Evolutionary conservation across 768 basidiomycete genomes (phyloP), one percentile per base, ranked within the genome.

Genomic region (Termitomyces sp.): DNA sequence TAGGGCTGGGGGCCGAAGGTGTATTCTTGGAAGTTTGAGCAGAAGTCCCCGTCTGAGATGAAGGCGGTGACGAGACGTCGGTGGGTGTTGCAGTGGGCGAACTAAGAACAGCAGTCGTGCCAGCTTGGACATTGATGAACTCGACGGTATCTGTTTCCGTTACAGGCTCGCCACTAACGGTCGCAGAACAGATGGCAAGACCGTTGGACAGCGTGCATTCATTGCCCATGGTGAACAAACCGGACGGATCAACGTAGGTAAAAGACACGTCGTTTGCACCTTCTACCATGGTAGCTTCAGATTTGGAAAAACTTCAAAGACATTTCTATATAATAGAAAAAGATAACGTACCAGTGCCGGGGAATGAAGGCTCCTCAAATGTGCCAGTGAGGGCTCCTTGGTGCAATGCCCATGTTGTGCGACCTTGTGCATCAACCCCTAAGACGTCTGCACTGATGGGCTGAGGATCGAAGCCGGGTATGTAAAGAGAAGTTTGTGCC

Each of bases 371-470:
- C 22, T 57, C 59, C 4, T 53, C 57, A 11, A 57, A 54, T 3
- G 61, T 57, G 27, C 30, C 65, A 3, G 66, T 67, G 33, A 58
- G 56, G 31, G 58, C 46, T 50, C 63, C 67, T 47, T 62, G 63
- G 51, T 66, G 66, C 51, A 71, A 44, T 16, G 61, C 64, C 64
- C 66, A 71, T 18, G 70, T 71, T 42, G 70, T 71, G 18, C 65
- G 62, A 20, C 66, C 69, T 58, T 65, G 54, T n/a, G 54, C 58
- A 44, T 67, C 68, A 16, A 69, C 63, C 22, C 68, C 68, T 18
- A 67, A 53, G 22, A 69, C 62, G 52, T 71, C 66, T 5, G 70
- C 70, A 44, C 65, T 69, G 18, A 71, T 48, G 30, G 68, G 70
- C 48, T 68, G 66, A 24, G 68, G 63, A 58, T 71, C 68, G 54